Conservation (phyloP, 1,284 basidiomycete species). For the Boletus semigastroideus region DNA sequence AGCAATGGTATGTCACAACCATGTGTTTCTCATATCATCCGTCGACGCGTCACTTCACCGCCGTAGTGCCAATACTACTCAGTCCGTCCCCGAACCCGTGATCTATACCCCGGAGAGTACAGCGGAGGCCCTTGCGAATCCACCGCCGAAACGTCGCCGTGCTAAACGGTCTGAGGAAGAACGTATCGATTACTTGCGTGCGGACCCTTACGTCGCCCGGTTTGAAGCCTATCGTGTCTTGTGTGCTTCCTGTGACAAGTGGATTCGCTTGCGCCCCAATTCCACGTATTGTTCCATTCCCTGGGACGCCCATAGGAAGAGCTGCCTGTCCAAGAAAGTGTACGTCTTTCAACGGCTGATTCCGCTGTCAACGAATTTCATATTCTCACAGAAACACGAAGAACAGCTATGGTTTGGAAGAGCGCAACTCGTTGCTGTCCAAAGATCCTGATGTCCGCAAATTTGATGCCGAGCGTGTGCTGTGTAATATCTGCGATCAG, state of each 20-base stretch:
- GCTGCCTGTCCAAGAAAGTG: slow-evolving; percentile 73
- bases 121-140: slow-evolving; percentile 40
- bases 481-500: slow-evolving; percentile 64
- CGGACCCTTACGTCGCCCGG: slow-evolving; percentile 72
- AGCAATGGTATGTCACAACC: slow-evolving; percentile 48
- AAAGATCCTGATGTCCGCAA: slow-evolving; percentile 68
- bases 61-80: slow-evolving; percentile 33
- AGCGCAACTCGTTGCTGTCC: slow-evolving; percentile 54
- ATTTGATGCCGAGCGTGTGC: slow-evolving; percentile 66
- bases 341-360: slow-evolving; percentile 33
- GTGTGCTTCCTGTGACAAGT: slow-evolving; percentile 75
- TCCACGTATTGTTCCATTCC: slow-evolving; percentile 83
- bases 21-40: slow-evolving; percentile 1
- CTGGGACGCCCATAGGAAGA: slow-evolving; percentile 78
- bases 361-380: slow-evolving; percentile 13
- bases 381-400: slow-evolving; percentile 39
- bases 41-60: background rate
- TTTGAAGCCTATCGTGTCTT: slow-evolving; percentile 78
- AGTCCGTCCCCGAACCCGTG: slow-evolving; percentile 35
- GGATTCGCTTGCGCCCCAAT: slow-evolving; percentile 77
- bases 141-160: slow-evolving; percentile 59
- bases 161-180: slow-evolving; percentile 78
- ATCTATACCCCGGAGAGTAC: slow-evolving; percentile 44
- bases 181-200: slow-evolving; percentile 68
- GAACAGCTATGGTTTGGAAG: slow-evolving; percentile 56